Evolutionary conservation across 441 rosid genomes (phyloP).

Genomic region (Adansonia gregorii): DNA sequence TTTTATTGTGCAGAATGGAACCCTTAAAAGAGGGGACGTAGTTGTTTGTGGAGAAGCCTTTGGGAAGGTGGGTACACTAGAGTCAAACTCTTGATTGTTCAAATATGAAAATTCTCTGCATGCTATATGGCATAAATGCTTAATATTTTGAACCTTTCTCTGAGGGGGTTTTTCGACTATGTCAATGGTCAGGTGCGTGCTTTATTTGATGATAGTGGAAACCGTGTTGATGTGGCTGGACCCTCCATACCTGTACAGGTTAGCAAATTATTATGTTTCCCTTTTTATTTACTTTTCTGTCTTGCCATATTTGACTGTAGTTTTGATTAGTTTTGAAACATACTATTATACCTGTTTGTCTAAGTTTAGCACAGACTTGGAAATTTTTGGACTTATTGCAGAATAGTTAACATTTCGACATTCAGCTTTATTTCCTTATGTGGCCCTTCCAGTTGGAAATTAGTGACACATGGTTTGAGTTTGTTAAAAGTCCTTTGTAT

Average conservation of each 20-base stretch:
- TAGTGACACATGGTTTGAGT: background rate
- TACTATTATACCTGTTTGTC: constrained; percentile 12
- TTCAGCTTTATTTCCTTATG: background rate
- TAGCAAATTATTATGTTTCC: constrained; percentile 30
- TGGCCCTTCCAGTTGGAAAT: background rate
- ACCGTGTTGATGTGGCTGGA: constrained; percentile 84
- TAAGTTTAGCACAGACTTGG: background rate
- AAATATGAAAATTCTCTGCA: constrained; percentile 26
- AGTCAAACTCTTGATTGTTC: constrained; percentile 22
- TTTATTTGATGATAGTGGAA: constrained; percentile 82
- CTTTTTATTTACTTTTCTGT: background rate
- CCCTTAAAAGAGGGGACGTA: constrained; percentile 83
- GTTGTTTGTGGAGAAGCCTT: constrained; percentile 95
- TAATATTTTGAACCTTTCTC: constrained; percentile 7
- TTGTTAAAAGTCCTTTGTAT: background rate
- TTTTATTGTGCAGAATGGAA: constrained; percentile 95
- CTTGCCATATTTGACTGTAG: constrained; percentile 11
- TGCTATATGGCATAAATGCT: constrained; percentile 30
- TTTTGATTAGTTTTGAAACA: background rate
- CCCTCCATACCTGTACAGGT: constrained; percentile 98
- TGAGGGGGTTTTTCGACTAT: constrained; percentile 11
- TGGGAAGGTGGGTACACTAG: constrained; percentile 77
- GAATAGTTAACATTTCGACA: background rate
- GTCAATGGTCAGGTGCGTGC: constrained; percentile 78
- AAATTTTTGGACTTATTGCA: background rate